Evolutionary conservation across 1,284 basidiomycete genomes (phyloP), one percentile per base, ranked within the genome.

Genomic region (Schizopora paradoxa): DNA sequence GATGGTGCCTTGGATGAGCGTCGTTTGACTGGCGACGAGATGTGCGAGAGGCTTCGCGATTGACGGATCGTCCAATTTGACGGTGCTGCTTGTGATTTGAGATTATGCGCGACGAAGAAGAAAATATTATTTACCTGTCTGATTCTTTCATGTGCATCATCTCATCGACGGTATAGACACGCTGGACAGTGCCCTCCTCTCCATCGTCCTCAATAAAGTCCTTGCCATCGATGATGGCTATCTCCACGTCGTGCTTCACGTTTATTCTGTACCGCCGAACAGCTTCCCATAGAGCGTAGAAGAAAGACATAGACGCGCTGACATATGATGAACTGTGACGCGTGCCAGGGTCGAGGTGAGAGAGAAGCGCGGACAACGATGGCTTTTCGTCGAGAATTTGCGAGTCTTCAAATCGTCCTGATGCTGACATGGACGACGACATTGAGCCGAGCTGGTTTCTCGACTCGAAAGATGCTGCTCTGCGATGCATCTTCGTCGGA

Each of bases 261-360:
- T 76, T 76, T 29, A 70, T 62, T 54, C 79, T 76, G 56, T 84
- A 85, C 18, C 84, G 74, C 48, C 81, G 68, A n/a, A 82, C 70
- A 5, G 84, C 85, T 58, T 87, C 85, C 83, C 83, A 87, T 27
- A 87, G 70, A 10, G 83, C 78, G 85, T 84, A 87, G 26, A 73
- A 76, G 55, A 86, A 83, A 62, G 80, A 86, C 60, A 86, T 86
- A 1, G 84, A 85, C 1, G 82, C 74, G 2, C 84, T 82, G 32
- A 87, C 74, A 52, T 76, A 86, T 2, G 77, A 71, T 0, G 85
- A 87, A 14, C 73, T 68, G 1, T 75, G 66, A 45, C 79, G 73
- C n/a, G 79, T 83, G 14, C 79, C 82, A 80, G 81, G 84, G 52
- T 86, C 79, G 72, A 87, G 76, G 58, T 87, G 79, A 51, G 65